phyloP scores from a whole-genome alignment of 345 rosid species.

The Zanthoxylum bungeanum region DNA sequence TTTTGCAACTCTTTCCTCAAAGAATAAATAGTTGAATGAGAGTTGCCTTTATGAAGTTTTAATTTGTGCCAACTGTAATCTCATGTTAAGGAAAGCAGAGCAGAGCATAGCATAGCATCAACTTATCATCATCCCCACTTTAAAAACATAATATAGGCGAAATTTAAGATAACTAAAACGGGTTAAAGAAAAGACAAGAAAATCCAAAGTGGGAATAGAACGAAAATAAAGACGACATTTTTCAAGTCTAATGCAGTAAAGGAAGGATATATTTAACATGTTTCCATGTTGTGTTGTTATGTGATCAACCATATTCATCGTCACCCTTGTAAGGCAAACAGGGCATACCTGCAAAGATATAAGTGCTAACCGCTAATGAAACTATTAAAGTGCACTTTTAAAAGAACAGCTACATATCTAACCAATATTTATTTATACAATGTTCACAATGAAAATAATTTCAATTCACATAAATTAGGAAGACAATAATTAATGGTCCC shows the following conservation, averaged over 20 bases:
- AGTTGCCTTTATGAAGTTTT: constrained; percentile 45
- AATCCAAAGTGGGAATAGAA: neutral
- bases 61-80: constrained; percentile 59
- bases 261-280: constrained; percentile 59
- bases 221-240: neutral
- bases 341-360: constrained; percentile 52
- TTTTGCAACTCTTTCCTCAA: constrained; percentile 43
- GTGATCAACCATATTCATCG: constrained; percentile 52
- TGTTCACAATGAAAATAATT: neutral
- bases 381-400: neutral
- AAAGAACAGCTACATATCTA: neutral
- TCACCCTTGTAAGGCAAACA: constrained; percentile 45
- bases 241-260: neutral
- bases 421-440: neutral
- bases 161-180: neutral
- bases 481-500: neutral
- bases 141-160: neutral
- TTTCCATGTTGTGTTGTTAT: constrained; percentile 43
- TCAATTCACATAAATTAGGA: neutral
- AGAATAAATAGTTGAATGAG: constrained; percentile 32
- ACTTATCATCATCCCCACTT: constrained; percentile 9
- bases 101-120: constrained; percentile 12
- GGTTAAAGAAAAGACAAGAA: neutral
- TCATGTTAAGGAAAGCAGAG: constrained; percentile 52
- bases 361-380: neutral